A percentile compares a stretch with the other conserved stretches of the same genome.
These are phyloP conservation scores for Pseudotulostoma volvatum DNA, from an alignment of 495 filamentous ascomycete genomes.

Conservation along the genomic window DNA sequence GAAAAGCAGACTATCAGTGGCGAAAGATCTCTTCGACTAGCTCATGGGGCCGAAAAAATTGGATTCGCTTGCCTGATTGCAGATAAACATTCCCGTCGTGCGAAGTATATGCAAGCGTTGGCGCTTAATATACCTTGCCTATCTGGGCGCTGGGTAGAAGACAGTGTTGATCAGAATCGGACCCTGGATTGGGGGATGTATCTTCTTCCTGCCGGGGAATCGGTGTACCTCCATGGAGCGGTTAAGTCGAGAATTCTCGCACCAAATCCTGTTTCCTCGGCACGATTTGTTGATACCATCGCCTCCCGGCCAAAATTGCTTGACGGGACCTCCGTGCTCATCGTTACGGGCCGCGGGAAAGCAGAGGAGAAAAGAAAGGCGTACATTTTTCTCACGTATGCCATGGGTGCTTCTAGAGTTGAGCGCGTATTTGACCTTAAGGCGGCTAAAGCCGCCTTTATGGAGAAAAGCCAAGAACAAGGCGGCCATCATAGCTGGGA, in stretches of 20 bases:
- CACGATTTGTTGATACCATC: conserved; percentile 40
- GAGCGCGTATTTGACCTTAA: conserved; percentile 45
- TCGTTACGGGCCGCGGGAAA: conserved; percentile 57
- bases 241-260: conserved; percentile 55
- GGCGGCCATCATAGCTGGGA: conserved; percentile 40
- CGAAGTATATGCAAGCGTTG: conserved; percentile 90
- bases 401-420: conserved; percentile 55
- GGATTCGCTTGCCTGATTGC: conserved; percentile 79
- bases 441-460: conserved; percentile 38
- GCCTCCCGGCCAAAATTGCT: conserved; percentile 43
- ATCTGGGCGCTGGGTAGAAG: conserved; percentile 59
- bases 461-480: conserved; percentile 25
- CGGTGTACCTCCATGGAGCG: conserved; percentile 55
- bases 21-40: conserved; percentile 28
- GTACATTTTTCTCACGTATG: conserved; percentile 59
- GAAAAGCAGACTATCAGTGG: conserved; percentile 8
- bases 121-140: conserved; percentile 81
- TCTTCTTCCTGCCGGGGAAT: conserved; percentile 73
- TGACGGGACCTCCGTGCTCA: conserved; percentile 47
- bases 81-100: conserved; percentile 70
- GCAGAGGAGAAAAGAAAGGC: conserved; percentile 42
- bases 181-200: conserved; percentile 66
- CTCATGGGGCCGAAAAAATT: conserved; percentile 29
- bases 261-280: conserved; percentile 38
- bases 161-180: conserved; percentile 42